These are phyloP conservation scores for Tetragonia tetragonoides DNA, from an alignment of 148 eudicot species.

Conservation along the genomic window DNA sequence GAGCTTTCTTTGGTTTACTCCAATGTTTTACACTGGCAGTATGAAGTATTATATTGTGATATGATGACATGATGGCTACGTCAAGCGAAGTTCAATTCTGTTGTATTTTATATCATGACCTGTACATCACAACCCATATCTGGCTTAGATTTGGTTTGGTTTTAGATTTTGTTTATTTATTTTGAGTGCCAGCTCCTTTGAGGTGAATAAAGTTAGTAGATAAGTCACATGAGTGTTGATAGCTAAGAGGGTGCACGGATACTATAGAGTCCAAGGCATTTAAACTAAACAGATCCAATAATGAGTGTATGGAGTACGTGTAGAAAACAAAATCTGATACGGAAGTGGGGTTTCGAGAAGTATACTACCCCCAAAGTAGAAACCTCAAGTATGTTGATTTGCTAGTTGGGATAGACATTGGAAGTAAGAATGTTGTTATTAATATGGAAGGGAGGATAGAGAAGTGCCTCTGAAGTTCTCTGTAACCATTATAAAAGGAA, in stretches of 20 bases:
- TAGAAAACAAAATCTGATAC: not conserved
- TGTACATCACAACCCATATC: not conserved
- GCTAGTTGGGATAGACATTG: not conserved
- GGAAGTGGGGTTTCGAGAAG: not conserved
- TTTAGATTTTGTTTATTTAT: not conserved
- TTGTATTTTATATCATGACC: not conserved
- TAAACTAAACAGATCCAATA: not conserved
- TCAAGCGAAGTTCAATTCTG: not conserved
- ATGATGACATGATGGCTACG: not conserved
- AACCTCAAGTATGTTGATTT: not conserved
- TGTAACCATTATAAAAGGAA: not conserved
- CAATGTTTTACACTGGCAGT: not conserved
- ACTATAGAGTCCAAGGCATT: not conserved
- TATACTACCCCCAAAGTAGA: not conserved
- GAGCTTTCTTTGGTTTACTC: not conserved
- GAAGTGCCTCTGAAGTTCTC: not conserved
- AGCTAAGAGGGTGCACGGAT: not conserved
- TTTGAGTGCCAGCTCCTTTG: not conserved
- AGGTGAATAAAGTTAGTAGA: not conserved
- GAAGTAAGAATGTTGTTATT: not conserved
- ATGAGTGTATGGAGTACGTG: not conserved
- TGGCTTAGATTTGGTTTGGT: too few species aligned
- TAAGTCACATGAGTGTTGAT: not conserved
- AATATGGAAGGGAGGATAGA: not conserved
- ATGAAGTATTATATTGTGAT: not conserved